Percentiles rank a stretch among this genome's conserved stretches.
phyloP scores from a whole-genome alignment of 768 basidiomycete species.

The Leccinum rimulosum region DNA sequence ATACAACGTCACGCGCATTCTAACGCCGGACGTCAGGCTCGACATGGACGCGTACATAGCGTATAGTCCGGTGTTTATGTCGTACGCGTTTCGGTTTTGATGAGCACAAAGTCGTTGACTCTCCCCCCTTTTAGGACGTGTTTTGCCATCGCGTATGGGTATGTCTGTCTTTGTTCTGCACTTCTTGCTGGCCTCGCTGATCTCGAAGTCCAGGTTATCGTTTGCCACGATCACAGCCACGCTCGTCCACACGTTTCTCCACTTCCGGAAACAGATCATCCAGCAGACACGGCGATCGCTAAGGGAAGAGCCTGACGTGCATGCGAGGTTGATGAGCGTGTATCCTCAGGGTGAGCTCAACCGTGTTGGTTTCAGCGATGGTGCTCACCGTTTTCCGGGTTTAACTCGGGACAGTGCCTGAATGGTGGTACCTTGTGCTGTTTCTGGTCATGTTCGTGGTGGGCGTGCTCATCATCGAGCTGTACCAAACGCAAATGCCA shows the following conservation, averaged over 20 bases:
- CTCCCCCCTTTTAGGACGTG: constrained; percentile 15
- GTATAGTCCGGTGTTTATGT: constrained; percentile 62
- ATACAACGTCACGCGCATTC: constrained; percentile 61
- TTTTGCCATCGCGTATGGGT: constrained; percentile 34
- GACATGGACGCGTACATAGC: constrained; percentile 49
- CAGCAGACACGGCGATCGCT: constrained; percentile 65
- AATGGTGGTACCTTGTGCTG: constrained; percentile 80
- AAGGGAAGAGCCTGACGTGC: constrained; percentile 79
- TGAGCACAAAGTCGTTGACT: background rate
- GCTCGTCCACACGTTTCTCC: constrained; percentile 42
- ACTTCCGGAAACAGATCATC: constrained; percentile 80
- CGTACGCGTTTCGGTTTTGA: constrained; percentile 26
- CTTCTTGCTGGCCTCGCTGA: constrained; percentile 1
- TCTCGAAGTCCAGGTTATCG: constrained; percentile 64
- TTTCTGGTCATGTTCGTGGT: constrained; percentile 71
- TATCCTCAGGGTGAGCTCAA: constrained; percentile 47
- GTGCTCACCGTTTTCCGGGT: background rate
- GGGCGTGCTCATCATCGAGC: constrained; percentile 66
- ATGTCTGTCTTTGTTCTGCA: background rate
- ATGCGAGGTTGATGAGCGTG: constrained; percentile 74
- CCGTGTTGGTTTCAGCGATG: background rate
- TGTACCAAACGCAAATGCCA: constrained; percentile 73
- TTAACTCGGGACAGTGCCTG: constrained; percentile 50
- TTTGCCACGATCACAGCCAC: constrained; percentile 68
- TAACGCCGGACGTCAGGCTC: constrained; percentile 52